phyloP scores from a whole-genome alignment of 1,139 yeast genomes.

The Geotrichum macrosporum region DNA sequence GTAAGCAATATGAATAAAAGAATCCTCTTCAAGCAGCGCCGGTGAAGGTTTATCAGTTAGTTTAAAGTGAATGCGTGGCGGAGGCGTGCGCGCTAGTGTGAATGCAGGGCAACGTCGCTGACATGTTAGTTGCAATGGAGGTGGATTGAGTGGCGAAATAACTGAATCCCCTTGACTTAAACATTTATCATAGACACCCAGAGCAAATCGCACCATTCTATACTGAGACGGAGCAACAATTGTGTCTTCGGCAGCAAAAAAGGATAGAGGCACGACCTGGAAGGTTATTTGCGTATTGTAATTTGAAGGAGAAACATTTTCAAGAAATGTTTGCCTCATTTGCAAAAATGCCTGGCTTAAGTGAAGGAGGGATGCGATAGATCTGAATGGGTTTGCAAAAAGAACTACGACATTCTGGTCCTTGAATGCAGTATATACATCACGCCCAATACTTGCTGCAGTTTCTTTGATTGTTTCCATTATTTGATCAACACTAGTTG shows the following conservation, averaged over 20 bases:
- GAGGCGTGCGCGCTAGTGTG: slow-evolving; percentile 38
- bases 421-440: neutral
- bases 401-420: slow-evolving; percentile 14
- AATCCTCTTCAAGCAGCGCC: slow-evolving; percentile 55
- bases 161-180: slow-evolving; percentile 22
- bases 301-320: neutral
- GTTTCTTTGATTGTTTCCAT: slow-evolving; percentile 3
- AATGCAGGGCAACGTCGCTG: slow-evolving; percentile 34
- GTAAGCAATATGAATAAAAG: slow-evolving; percentile 79
- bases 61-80: slow-evolving; percentile 49
- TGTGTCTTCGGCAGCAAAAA: slow-evolving; percentile 46
- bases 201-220: slow-evolving; percentile 49
- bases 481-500: slow-evolving; percentile 8
- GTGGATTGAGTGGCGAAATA: slow-evolving; percentile 5
- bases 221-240: slow-evolving; percentile 49
- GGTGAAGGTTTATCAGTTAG: slow-evolving; percentile 41
- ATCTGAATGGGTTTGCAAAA: slow-evolving; percentile 19
- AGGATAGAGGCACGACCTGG: slow-evolving; percentile 51
- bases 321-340: neutral
- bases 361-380: slow-evolving; percentile 15
- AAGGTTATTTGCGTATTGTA: slow-evolving; percentile 22
- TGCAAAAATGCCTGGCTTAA: slow-evolving; percentile 19
- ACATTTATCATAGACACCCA: slow-evolving; percentile 58
- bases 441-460: neutral
- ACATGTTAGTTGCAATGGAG: neutral